Evolutionary conservation across 2,329 filamentous ascomycete species (phyloP).

Genomic region (Pseudocercospora fuligena): DNA sequence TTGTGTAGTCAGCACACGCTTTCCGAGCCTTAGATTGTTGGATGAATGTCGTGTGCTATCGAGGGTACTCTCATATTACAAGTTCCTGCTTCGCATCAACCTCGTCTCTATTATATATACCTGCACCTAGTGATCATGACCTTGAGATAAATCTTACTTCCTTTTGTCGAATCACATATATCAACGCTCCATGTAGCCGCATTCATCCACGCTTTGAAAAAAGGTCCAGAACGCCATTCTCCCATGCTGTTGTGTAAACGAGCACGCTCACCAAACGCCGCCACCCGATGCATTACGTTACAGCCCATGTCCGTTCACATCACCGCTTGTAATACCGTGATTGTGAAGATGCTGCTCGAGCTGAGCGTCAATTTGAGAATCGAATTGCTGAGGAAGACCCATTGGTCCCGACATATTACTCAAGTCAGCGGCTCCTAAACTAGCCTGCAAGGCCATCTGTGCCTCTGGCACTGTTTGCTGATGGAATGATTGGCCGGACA

Average conservation of each 20-base stretch:
- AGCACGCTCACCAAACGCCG: neutral
- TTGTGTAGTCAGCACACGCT: neutral
- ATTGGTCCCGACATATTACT: slow-evolving; percentile 3
- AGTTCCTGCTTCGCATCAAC: neutral
- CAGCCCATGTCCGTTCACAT: slow-evolving; percentile 1
- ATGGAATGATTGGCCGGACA: neutral
- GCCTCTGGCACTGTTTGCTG: slow-evolving; percentile 16
- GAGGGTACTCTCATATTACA: neutral
- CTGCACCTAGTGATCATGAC: neutral
- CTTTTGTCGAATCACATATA: neutral
- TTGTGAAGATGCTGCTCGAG: slow-evolving; percentile 20
- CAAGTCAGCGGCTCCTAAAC: slow-evolving; percentile 9
- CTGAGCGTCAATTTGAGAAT: slow-evolving; percentile 19
- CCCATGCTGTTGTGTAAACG: neutral
- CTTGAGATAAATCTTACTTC: neutral
- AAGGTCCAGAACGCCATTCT: neutral
- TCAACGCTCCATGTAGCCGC: neutral
- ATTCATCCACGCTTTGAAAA: neutral
- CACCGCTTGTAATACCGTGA: neutral
- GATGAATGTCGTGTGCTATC: neutral
- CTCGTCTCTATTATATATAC: neutral
- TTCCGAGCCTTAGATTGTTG: neutral
- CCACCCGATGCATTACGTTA: neutral
- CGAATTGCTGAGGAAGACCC: slow-evolving; percentile 9
- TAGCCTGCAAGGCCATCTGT: slow-evolving; percentile 17